These are phyloP conservation scores for Epichloe baconii DNA, from an alignment of 2,329 filamentous ascomycete species.

Conservation along the genomic window DNA sequence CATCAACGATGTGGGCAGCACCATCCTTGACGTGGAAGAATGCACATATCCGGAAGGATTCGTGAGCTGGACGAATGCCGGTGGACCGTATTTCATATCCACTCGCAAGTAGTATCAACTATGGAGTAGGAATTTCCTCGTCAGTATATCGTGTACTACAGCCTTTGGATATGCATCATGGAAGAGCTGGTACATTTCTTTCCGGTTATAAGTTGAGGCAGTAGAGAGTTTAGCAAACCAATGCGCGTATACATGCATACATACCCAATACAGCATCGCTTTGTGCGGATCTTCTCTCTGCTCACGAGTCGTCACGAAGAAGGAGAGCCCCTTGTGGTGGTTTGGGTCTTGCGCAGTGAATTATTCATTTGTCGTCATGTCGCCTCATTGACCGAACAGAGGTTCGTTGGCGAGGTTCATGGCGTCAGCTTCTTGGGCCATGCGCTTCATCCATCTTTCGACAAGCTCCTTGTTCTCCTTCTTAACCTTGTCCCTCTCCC, in stretches of 20 bases:
- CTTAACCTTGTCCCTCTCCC: constrained; percentile 57
- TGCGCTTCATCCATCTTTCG: constrained; percentile 80
- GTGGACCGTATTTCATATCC: constrained; percentile 80
- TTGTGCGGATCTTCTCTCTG: background rate
- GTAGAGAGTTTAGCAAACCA: constrained; percentile 9
- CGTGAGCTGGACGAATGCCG: constrained; percentile 84
- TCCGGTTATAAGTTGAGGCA: background rate
- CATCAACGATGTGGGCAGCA: constrained; percentile 65
- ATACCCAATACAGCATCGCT: constrained; percentile 10
- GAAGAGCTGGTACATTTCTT: background rate
- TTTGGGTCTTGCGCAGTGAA: background rate
- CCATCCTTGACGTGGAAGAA: constrained; percentile 64
- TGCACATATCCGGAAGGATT: constrained; percentile 50
- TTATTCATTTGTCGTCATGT: background rate
- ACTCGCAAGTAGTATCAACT: constrained; percentile 47
- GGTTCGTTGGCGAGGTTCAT: constrained; percentile 61
- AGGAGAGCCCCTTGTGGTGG: background rate
- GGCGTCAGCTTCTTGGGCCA: constrained; percentile 72
- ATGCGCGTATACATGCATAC: constrained; percentile 12
- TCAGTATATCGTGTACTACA: constrained; percentile 14
- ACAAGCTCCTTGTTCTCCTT: constrained; percentile 82
- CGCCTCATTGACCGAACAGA: constrained; percentile 12
- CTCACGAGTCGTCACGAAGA: background rate
- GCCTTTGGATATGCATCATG: constrained; percentile 1
- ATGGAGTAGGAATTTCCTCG: constrained; percentile 12